A percentile compares a stretch with the other conserved stretches of the same genome.
Conservation (phyloP, 2,329 filamentous ascomycete species). For the Cytospora piceae region DNA sequence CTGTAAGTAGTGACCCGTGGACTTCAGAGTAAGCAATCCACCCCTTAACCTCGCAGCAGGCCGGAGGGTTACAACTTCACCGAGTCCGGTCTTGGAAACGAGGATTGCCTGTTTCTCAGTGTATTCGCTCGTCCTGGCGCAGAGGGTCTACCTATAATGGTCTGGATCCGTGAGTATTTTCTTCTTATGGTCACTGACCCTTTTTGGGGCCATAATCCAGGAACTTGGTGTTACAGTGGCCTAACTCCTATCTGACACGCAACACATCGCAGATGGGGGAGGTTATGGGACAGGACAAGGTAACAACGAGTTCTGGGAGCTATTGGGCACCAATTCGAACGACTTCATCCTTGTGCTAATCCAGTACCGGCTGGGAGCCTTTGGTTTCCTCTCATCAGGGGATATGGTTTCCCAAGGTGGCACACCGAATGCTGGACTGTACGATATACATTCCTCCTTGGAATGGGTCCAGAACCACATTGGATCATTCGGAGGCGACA, state of each 20-base stretch:
- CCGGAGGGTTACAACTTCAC: background rate
- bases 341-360: slow-evolving; percentile 63
- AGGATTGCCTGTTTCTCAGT: background rate
- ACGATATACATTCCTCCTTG: slow-evolving; percentile 63
- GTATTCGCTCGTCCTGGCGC: slow-evolving; percentile 3
- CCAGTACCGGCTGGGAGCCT: slow-evolving; percentile 67
- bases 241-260: background rate
- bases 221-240: background rate
- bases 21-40: too few relatives aligned
- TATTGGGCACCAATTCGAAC: slow-evolving; percentile 14
- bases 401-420: slow-evolving; percentile 46
- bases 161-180: slow-evolving; percentile 21
- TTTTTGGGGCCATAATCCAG: background rate
- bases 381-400: slow-evolving; percentile 62
- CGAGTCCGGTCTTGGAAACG: background rate
- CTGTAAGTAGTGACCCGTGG: slow-evolving; percentile 5
- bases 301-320: slow-evolving; percentile 23
- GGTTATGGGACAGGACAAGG: slow-evolving; percentile 24
- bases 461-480: slow-evolving; percentile 70
- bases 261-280: slow-evolving; percentile 1
- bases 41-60: background rate
- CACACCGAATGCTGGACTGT: slow-evolving; percentile 57
- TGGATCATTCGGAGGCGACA: slow-evolving; percentile 46
- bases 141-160: slow-evolving; percentile 14
- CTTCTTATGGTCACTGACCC: background rate